phyloP scores from a whole-genome alignment of 2,329 filamentous ascomycete genomes.

The Phaeosphaeriaceae sp. region DNA sequence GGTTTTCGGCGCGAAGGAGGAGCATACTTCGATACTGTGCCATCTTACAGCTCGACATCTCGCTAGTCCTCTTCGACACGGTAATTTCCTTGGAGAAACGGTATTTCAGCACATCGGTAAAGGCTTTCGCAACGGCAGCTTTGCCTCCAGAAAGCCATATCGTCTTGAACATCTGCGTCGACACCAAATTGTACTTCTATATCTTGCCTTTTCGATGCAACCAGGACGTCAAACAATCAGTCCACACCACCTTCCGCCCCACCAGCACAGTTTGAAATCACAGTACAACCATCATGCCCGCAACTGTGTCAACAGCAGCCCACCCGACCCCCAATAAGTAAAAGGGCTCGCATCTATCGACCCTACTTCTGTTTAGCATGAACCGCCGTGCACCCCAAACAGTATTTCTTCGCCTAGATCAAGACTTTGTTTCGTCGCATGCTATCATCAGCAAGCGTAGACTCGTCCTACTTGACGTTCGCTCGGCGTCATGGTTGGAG shows the following conservation, averaged over 20 bases:
- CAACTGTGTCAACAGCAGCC: constrained; percentile 38
- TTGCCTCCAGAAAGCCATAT: constrained; percentile 42
- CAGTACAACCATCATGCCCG: constrained; percentile 41
- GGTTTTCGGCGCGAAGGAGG: constrained; percentile 40
- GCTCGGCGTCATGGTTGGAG: constrained; percentile 11
- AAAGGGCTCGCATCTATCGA: constrained; percentile 33
- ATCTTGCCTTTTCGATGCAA: constrained; percentile 46
- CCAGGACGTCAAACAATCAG: constrained; percentile 47
- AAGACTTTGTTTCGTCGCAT: constrained; percentile 1
- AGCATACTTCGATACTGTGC: constrained; percentile 44
- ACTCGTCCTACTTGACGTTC: not conserved
- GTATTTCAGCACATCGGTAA: constrained; percentile 47
- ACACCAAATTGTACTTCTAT: constrained; percentile 55
- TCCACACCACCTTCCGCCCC: constrained; percentile 45
- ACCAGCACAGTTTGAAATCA: constrained; percentile 44
- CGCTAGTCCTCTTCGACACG: constrained; percentile 47
- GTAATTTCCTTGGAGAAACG: constrained; percentile 53
- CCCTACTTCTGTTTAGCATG: constrained; percentile 27
- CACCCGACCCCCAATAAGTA: constrained; percentile 25
- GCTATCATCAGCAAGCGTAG: not conserved
- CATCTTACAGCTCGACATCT: constrained; percentile 43
- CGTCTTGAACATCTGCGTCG: constrained; percentile 48
- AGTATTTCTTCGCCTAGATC: constrained; percentile 14
- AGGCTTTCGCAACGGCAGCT: constrained; percentile 45
- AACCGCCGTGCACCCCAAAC: constrained; percentile 27